Evolutionary conservation across 2,329 filamentous ascomycete genomes (phyloP).

Genomic region (Botrytis porri): DNA sequence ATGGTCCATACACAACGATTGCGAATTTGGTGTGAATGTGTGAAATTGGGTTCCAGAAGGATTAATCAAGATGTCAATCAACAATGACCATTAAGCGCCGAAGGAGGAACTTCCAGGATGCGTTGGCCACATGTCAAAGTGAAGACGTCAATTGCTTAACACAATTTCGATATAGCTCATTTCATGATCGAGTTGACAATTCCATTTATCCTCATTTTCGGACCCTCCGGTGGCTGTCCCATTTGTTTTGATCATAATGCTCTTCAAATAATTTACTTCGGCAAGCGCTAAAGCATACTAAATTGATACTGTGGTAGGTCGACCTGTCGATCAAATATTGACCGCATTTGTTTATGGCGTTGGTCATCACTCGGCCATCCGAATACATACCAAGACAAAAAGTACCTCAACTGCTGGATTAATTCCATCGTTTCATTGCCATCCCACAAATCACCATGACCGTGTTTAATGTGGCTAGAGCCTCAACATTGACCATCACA

Average conservation of each 20-base stretch:
- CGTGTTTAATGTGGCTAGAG: not conserved
- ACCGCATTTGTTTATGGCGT: not conserved
- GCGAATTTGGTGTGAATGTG: constrained; percentile 12
- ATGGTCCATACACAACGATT: not conserved
- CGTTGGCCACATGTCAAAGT: not conserved
- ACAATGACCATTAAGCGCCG: constrained; percentile 1
- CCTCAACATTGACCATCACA: not conserved
- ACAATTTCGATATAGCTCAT: not conserved
- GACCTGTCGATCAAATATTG: not conserved
- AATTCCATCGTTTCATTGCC: not conserved
- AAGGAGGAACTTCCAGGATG: not conserved
- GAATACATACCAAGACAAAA: not conserved
- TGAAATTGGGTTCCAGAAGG: not conserved
- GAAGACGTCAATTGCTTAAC: not conserved
- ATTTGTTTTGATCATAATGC: not conserved
- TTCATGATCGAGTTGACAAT: not conserved
- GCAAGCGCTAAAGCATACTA: not conserved
- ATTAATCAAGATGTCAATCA: constrained; percentile 2
- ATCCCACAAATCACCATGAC: not conserved
- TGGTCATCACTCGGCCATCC: not conserved
- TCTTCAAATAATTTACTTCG: not conserved
- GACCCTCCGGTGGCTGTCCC: not conserved
- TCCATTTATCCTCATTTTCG: not conserved
- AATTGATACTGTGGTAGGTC: not conserved
- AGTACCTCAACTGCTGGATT: not conserved